Evolutionary conservation across 805 yeast species (phyloP).

Genomic region (Jamesozyma jinghongensis): DNA sequence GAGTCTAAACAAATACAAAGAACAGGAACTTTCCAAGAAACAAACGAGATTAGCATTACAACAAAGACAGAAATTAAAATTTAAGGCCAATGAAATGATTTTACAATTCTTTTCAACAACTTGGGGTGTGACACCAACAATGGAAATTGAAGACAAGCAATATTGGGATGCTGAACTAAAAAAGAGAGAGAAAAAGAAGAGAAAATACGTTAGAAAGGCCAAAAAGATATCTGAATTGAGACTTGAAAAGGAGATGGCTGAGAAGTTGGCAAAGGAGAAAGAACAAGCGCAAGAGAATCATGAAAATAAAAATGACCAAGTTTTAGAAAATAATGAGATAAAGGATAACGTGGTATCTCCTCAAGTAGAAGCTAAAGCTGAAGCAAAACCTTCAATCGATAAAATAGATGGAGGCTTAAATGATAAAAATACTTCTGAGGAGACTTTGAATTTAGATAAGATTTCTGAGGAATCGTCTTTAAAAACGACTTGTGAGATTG

Average conservation of each 20-base stretch:
- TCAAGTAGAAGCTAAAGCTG: too few relatives aligned
- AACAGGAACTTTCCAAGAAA: conserved; percentile 76
- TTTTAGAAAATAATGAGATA: too few relatives aligned
- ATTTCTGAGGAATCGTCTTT: too few relatives aligned
- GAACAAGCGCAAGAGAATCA: neutral
- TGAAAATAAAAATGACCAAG: too few relatives aligned
- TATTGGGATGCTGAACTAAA: conserved; percentile 34
- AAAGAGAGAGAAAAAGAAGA: conserved; percentile 36
- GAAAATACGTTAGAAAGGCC: conserved; percentile 34
- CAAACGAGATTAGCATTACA: conserved; percentile 66
- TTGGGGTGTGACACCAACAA: conserved; percentile 47
- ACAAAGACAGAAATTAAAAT: conserved; percentile 51
- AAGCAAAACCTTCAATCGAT: too few relatives aligned
- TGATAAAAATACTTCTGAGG: too few relatives aligned
- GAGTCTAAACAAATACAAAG: conserved; percentile 68
- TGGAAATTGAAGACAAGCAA: conserved; percentile 47
- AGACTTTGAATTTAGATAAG: too few relatives aligned
- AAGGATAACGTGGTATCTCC: too few relatives aligned
- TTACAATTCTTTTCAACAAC: conserved; percentile 15
- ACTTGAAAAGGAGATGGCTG: neutral
- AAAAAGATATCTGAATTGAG: conserved; percentile 19
- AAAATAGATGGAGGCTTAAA: too few relatives aligned
- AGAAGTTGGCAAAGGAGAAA: neutral
- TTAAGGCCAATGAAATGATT: conserved; percentile 39
- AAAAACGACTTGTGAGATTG: too few relatives aligned